A percentile compares a stretch with the other conserved stretches of the same genome.
Evolutionary conservation across 495 filamentous ascomycete species (phyloP).

Genomic region (Tuber brumale): DNA sequence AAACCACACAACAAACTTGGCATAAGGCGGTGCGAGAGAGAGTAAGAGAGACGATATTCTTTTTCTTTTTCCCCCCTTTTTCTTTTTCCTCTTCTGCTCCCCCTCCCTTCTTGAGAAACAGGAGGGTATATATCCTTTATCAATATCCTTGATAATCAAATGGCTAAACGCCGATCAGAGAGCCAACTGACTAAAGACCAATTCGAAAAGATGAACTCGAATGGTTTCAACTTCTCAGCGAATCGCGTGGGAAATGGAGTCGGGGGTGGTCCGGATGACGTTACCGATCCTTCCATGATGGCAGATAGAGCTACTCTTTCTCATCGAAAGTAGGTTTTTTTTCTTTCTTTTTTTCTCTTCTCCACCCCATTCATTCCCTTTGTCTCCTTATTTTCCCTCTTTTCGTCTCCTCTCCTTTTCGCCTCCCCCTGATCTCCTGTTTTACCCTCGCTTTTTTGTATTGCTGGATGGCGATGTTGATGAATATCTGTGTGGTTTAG

Average conservation of each 20-base stretch:
- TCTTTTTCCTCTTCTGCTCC: conserved; percentile 11
- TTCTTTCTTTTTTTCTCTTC: background rate
- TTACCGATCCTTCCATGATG: conserved; percentile 30
- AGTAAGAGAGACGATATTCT: conserved; percentile 1
- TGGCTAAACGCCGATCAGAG: conserved; percentile 41
- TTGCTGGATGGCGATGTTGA: background rate
- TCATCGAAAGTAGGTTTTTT: conserved; percentile 32
- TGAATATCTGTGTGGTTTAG: conserved; percentile 23
- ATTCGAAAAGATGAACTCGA: conserved; percentile 34
- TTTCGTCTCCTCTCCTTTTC: background rate
- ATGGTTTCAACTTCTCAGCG: conserved; percentile 24
- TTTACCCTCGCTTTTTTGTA: background rate
- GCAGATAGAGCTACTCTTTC: conserved; percentile 27
- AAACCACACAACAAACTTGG: conserved; percentile 3
- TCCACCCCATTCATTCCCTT: background rate
- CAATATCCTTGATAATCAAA: conserved; percentile 17
- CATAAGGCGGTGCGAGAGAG: conserved; percentile 5
- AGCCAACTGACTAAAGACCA: conserved; percentile 40
- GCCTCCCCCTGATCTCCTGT: background rate
- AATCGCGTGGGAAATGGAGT: conserved; percentile 19
- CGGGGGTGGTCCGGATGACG: conserved; percentile 22
- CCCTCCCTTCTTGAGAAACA: conserved; percentile 10
- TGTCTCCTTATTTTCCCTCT: background rate
- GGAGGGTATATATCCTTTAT: conserved; percentile 15
- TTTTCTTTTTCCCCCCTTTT: conserved; percentile 4